phyloP scores from a whole-genome alignment of 495 filamentous ascomycete genomes.

The Tuber calosporum region DNA sequence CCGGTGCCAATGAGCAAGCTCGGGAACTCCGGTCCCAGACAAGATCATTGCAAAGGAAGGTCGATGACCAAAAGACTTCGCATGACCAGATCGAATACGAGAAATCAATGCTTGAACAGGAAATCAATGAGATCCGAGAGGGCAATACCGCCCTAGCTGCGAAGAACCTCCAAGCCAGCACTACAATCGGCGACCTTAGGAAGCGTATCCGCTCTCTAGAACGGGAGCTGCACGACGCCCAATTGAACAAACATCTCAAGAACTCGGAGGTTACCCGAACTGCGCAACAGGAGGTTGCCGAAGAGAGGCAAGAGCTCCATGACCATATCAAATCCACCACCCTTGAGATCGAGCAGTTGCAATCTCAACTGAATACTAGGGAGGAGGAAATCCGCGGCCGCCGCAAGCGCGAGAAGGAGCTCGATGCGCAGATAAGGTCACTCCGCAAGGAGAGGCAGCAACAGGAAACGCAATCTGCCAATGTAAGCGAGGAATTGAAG shows the following conservation, averaged over 20 bases:
- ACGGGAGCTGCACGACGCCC: slow-evolving; percentile 50
- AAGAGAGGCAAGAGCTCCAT: slow-evolving; percentile 61
- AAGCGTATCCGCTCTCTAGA: slow-evolving; percentile 54
- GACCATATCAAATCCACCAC: slow-evolving; percentile 61
- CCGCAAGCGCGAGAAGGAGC: slow-evolving; percentile 47
- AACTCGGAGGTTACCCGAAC: slow-evolving; percentile 42
- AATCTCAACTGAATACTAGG: slow-evolving; percentile 52
- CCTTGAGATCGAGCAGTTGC: slow-evolving; percentile 58
- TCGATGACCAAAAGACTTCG: slow-evolving; percentile 35
- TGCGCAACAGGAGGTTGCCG: slow-evolving; percentile 44
- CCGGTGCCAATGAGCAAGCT: slow-evolving; percentile 54
- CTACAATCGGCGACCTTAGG: slow-evolving; percentile 50
- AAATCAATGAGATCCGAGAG: slow-evolving; percentile 41
- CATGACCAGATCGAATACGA: slow-evolving; percentile 47
- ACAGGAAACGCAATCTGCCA: slow-evolving; percentile 48
- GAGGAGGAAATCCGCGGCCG: slow-evolving; percentile 47
- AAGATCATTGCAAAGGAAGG: slow-evolving; percentile 42
- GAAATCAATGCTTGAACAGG: slow-evolving; percentile 45
- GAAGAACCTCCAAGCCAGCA: slow-evolving; percentile 43
- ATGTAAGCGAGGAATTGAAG: slow-evolving; percentile 51
- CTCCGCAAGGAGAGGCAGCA: slow-evolving; percentile 56
- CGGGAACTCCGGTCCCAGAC: slow-evolving; percentile 52
- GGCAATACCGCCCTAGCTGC: slow-evolving; percentile 36
- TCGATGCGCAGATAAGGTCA: slow-evolving; percentile 52
- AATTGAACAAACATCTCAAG: slow-evolving; percentile 46